Evolutionary conservation across 1,284 basidiomycete genomes (phyloP), one percentile per base, ranked within the genome.

Genomic region (Sanguinoderma infundibulare): DNA sequence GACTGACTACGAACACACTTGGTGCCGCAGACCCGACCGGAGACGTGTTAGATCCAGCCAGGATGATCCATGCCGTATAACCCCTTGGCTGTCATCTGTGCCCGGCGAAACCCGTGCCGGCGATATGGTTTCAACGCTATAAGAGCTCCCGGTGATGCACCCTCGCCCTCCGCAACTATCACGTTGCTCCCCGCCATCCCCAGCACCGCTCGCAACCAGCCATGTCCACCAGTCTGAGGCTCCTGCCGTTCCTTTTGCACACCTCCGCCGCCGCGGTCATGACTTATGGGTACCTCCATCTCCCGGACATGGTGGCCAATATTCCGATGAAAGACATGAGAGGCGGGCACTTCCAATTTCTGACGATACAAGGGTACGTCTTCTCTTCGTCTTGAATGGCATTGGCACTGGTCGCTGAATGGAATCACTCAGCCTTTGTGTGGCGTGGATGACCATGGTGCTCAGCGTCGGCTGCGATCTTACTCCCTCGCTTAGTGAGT

Each of bases 301-400:
- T 86, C 17, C 67, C 72, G 53, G 65, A 67, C 4, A 64, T 82
- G 15, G 64, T 74, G 7, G 72, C 80, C 20, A 73, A 79, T 61
- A 65, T 69, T 2, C 80, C 74, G 67, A 79, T 88, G 35, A 59
- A 66, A 3, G 63, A 65, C 1, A 84, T 85, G 68, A 84, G 81
- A 64, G 88, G 89, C 22, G 91, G 90, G 0, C 85, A 87, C 65
- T 81, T 82, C 51, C 87, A 89, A 70, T 94, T 84, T 70, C 75
- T 95, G 54, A 94, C 92, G 0, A 90, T 93, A 62, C 86, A 91
- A 75, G 90, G 89, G 91, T 89, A 32, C 5, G n/a, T 22, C 30
- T 20, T 50, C 12, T 28, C 0, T 8, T 47, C 47, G 35, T 7
- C 17, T 44, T 30, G 38, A n/a, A n/a, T n/a, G n/a, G n/a, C n/a